A percentile compares a stretch with the other conserved stretches of the same genome.
Evolutionary conservation across 495 filamentous ascomycete genomes (phyloP).

Genomic region (Penicillium manginii): DNA sequence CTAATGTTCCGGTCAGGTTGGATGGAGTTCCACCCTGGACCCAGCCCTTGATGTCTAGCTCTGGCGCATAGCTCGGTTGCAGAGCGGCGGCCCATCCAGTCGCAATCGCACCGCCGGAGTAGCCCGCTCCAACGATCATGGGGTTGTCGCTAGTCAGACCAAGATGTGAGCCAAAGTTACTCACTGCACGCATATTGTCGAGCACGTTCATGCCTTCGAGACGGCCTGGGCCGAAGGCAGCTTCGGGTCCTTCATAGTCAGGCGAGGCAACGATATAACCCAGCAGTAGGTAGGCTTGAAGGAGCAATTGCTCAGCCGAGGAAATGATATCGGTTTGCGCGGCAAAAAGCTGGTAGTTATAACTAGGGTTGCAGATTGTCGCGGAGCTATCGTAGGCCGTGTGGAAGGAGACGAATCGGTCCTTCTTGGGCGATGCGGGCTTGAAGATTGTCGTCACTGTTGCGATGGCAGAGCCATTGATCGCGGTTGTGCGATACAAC

Average conservation of each 20-base stretch:
- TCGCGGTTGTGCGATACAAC: constrained; percentile 34
- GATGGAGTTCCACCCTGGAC: constrained; percentile 52
- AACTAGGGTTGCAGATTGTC: constrained; percentile 37
- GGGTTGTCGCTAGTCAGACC: constrained; percentile 26
- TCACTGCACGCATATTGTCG: constrained; percentile 40
- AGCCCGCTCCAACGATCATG: constrained; percentile 46
- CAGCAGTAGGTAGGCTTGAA: constrained; percentile 32
- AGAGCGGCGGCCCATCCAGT: constrained; percentile 58
- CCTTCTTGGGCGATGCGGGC: constrained; percentile 27
- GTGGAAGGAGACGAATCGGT: constrained; percentile 40
- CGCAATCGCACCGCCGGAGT: constrained; percentile 60
- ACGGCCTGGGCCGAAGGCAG: constrained; percentile 33
- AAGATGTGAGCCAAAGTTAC: constrained; percentile 24
- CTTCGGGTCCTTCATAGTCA: constrained; percentile 41
- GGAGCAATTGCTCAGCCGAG: constrained; percentile 32
- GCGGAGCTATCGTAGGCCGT: constrained; percentile 40
- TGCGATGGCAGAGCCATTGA: constrained; percentile 39
- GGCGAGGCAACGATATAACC: constrained; percentile 39
- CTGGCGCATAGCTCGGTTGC: constrained; percentile 55
- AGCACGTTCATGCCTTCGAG: constrained; percentile 39
- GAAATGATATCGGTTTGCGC: constrained; percentile 33
- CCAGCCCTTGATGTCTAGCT: constrained; percentile 53
- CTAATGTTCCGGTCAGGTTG: constrained; percentile 37
- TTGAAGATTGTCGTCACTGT: constrained; percentile 43
- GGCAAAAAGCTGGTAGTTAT: constrained; percentile 33